A percentile compares a stretch with the other conserved stretches of the same genome.
Evolutionary conservation across 2,329 filamentous ascomycete species (phyloP).

Genomic region (Aureobasidium sp.): DNA sequence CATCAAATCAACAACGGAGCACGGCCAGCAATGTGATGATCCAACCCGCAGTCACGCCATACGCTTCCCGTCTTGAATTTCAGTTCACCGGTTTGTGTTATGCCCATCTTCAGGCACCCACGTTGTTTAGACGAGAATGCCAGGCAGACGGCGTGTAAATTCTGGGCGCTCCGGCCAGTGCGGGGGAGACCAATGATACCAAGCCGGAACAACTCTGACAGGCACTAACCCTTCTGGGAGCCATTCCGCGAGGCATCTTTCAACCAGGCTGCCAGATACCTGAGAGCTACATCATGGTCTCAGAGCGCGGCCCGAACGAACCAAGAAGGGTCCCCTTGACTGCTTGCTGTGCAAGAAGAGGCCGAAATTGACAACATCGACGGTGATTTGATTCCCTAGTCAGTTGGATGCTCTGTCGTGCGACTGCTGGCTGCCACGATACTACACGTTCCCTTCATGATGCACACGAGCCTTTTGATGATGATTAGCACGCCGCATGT

Average conservation of each 20-base stretch:
- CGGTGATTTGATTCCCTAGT: no score
- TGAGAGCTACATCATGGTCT: slow-evolving; percentile 12
- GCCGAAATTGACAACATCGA: no score
- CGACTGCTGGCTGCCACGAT: not conserved
- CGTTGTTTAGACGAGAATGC: slow-evolving; percentile 15
- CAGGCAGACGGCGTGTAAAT: not conserved
- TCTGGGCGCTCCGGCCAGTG: not conserved
- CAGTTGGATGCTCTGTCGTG: not conserved
- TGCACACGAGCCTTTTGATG: not conserved
- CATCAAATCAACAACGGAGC: not conserved
- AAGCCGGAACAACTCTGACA: slow-evolving; percentile 4
- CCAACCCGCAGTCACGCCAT: slow-evolving; percentile 10
- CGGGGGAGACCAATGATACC: slow-evolving; percentile 8
- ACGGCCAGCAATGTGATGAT: not conserved
- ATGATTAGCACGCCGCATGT: not conserved
- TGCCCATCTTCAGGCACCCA: slow-evolving; percentile 10
- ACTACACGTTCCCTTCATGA: not conserved
- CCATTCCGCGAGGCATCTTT: slow-evolving; percentile 5
- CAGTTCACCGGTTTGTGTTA: slow-evolving; percentile 8
- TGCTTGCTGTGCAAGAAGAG: not conserved
- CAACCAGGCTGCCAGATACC: not conserved
- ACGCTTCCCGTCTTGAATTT: not conserved
- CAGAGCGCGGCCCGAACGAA: slow-evolving; percentile 10
- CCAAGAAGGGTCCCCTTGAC: not conserved
- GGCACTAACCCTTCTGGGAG: not conserved